A percentile compares a stretch with the other conserved stretches of the same genome.
Conservation (phyloP, 345 rosid species). For the Erysimum cheiranthoides region DNA sequence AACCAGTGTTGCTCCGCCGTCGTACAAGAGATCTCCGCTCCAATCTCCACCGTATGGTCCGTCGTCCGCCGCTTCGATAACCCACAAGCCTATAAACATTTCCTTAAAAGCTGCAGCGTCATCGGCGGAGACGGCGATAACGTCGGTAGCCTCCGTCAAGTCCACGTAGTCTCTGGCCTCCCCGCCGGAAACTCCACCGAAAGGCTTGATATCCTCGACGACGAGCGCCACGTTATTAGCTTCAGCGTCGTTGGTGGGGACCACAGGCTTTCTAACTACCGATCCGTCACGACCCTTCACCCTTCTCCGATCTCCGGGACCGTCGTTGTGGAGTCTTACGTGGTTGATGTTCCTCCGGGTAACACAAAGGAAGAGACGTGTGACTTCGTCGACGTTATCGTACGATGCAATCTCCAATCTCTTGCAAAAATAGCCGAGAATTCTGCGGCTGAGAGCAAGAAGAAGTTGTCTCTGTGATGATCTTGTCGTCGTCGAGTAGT, state of each 20-base stretch:
- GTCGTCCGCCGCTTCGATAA: conserved; percentile 76
- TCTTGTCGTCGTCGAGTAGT: conserved; percentile 18
- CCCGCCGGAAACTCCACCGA: conserved; percentile 69
- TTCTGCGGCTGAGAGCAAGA: conserved; percentile 42
- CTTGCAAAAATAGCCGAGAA: conserved; percentile 71
- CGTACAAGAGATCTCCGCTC: conserved; percentile 62
- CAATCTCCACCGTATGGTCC: conserved; percentile 73
- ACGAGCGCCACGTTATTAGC: conserved; percentile 68
- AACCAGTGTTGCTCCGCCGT: conserved; percentile 76
- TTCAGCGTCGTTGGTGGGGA: conserved; percentile 75
- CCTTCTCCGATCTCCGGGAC: conserved; percentile 56
- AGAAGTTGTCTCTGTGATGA: conserved; percentile 33
- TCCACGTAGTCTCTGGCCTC: conserved; percentile 71
- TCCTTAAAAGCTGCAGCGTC: conserved; percentile 69
- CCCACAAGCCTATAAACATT: conserved; percentile 79
- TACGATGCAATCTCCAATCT: conserved; percentile 82
- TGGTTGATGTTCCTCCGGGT: conserved; percentile 80
- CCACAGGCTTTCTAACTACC: conserved; percentile 65
- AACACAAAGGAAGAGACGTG: conserved; percentile 85
- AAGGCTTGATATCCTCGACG: conserved; percentile 70
- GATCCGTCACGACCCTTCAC: conserved; percentile 72
- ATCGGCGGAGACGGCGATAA: conserved; percentile 64
- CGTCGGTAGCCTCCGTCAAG: conserved; percentile 68
- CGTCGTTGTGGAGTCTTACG: conserved; percentile 87
- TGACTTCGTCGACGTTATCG: conserved; percentile 72